Conservation (phyloP, 73 alveolate genomes). For the Urostyla sp. region DNA sequence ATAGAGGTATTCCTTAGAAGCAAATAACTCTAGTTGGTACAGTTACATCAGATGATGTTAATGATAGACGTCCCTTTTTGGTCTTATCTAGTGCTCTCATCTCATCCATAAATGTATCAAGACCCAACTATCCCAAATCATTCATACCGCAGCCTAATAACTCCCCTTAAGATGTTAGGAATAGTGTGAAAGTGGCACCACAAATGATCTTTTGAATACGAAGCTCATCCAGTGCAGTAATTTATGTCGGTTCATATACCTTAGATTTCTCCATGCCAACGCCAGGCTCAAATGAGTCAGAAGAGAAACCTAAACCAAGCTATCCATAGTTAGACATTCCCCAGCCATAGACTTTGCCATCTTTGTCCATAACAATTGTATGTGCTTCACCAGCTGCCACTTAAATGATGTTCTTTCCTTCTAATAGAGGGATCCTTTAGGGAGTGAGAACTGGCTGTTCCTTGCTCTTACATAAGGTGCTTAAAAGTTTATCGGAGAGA, state of each 20-base stretch:
- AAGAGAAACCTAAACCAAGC: conserved; percentile 84
- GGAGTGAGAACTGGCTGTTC: conserved; percentile 67
- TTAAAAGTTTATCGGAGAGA: conserved; percentile 56
- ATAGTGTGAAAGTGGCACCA: conserved; percentile 89
- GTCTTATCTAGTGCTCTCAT: conserved; percentile 55
- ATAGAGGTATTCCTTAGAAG: conserved; percentile 84
- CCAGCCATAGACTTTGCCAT: conserved; percentile 90
- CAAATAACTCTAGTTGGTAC: conserved; percentile 86
- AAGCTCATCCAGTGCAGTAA: conserved; percentile 64
- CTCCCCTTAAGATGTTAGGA: conserved; percentile 82
- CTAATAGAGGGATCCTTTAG: conserved; percentile 66
- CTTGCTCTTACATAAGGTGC: conserved; percentile 44
- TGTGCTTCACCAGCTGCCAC: conserved; percentile 96
- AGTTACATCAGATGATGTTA: conserved; percentile 73
- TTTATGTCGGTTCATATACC: conserved; percentile 76
- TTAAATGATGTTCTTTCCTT: conserved; percentile 68
- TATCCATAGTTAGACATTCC: conserved; percentile 81
- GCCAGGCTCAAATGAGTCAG: conserved; percentile 93
- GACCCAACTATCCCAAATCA: conserved; percentile 92
- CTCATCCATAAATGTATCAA: conserved; percentile 74
- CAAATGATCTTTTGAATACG: conserved; percentile 68
- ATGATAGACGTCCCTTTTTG: conserved; percentile 58
- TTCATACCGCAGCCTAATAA: conserved; percentile 94
- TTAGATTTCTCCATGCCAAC: conserved; percentile 81
- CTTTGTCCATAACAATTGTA: conserved; percentile 79